Conservation (phyloP, 768 basidiomycete genomes). For the Mycena albidolilacea region DNA sequence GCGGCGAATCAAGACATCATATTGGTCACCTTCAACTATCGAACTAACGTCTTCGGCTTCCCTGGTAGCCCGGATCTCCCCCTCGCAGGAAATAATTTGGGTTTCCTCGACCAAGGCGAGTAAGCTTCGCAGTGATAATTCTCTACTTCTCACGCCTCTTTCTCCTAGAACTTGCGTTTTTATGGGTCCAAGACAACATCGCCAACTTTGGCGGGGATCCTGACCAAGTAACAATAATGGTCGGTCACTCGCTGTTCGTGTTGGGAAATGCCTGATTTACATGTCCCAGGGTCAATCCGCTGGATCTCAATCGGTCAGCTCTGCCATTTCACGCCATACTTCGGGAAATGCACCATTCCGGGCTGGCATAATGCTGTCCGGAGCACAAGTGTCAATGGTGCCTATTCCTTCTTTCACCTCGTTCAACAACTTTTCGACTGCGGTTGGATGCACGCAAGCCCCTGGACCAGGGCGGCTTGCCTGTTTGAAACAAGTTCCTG, state of each 20-base stretch:
- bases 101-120: slow-evolving; percentile 50
- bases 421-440: slow-evolving; percentile 36
- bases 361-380: slow-evolving; percentile 35
- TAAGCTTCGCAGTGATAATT: neutral
- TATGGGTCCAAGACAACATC: slow-evolving; percentile 62
- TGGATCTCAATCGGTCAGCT: slow-evolving; percentile 19
- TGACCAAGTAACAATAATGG: slow-evolving; percentile 49
- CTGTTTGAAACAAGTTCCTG: slow-evolving; percentile 44
- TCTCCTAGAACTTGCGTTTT: slow-evolving; percentile 40
- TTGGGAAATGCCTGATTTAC: neutral
- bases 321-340: slow-evolving; percentile 8
- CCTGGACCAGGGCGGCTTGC: slow-evolving; percentile 41
- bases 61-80: slow-evolving; percentile 33
- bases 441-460: slow-evolving; percentile 37
- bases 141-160: neutral
- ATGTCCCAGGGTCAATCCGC: slow-evolving; percentile 29
- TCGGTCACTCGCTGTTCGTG: neutral
- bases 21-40: slow-evolving; percentile 33
- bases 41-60: slow-evolving; percentile 36
- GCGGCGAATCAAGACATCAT: slow-evolving; percentile 29
- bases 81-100: slow-evolving; percentile 32
- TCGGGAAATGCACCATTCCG: slow-evolving; percentile 30
- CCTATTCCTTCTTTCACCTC: slow-evolving; percentile 21
- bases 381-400: neutral
- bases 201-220: slow-evolving; percentile 61